These are phyloP conservation scores for Neoboletus magnificus DNA, from an alignment of 768 basidiomycete genomes.

Conservation along the genomic window DNA sequence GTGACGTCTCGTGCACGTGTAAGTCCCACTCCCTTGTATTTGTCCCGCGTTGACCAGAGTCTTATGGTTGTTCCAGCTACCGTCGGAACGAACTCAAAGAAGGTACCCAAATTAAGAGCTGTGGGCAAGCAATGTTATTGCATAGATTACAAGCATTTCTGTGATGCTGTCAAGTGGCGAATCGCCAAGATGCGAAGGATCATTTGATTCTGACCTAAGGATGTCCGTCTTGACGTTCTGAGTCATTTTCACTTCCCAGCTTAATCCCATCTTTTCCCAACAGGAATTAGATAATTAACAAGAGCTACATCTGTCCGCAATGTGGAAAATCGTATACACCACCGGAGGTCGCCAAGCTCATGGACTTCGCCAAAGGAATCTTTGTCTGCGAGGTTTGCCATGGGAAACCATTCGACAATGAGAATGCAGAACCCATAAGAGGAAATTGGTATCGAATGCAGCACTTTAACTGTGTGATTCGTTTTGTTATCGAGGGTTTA, in stretches of 20 bases:
- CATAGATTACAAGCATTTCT: slow-evolving; percentile 92
- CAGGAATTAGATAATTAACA: slow-evolving; percentile 95
- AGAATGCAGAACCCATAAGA: slow-evolving; percentile 78
- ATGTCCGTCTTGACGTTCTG: slow-evolving; percentile 48
- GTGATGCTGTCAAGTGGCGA: slow-evolving; percentile 97
- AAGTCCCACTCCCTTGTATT: slow-evolving; percentile 28
- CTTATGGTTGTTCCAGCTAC: slow-evolving; percentile 47
- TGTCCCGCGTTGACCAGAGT: slow-evolving; percentile 4
- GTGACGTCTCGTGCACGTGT: slow-evolving; percentile 80
- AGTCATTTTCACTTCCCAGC: neutral
- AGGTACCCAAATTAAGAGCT: slow-evolving; percentile 80
- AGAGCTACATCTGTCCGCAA: slow-evolving; percentile 94
- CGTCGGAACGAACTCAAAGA: slow-evolving; percentile 91
- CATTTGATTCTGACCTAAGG: slow-evolving; percentile 84
- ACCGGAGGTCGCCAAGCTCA: slow-evolving; percentile 79
- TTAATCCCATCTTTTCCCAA: neutral
- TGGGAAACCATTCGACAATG: slow-evolving; percentile 86
- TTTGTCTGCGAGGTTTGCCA: slow-evolving; percentile 88
- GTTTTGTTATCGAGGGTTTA: slow-evolving; percentile 81
- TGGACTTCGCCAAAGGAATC: slow-evolving; percentile 62
- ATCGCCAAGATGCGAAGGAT: slow-evolving; percentile 87
- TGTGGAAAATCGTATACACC: slow-evolving; percentile 83
- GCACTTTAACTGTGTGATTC: slow-evolving; percentile 88
- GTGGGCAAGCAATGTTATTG: slow-evolving; percentile 93
- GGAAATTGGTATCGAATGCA: slow-evolving; percentile 95